Percentiles rank a stretch among this genome's conserved stretches.
These are phyloP conservation scores for Xanthoconium purpureum DNA, from an alignment of 768 basidiomycete genomes.

Conservation along the genomic window DNA sequence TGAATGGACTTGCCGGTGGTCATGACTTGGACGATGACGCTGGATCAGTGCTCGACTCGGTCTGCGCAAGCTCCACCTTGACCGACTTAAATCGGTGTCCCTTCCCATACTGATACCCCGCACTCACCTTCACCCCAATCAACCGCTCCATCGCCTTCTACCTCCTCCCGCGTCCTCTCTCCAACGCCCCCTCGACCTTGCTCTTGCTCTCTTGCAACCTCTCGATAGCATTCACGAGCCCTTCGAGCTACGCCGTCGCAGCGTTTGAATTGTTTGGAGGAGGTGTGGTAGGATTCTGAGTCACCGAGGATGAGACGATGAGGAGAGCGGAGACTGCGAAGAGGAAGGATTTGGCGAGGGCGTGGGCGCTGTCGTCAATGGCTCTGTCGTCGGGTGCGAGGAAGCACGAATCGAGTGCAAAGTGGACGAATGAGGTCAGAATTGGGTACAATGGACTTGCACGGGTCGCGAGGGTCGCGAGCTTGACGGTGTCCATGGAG, in stretches of 20 bases:
- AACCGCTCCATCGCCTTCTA: constrained; percentile 50
- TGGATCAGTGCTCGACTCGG: neutral
- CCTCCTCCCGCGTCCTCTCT: constrained; percentile 43
- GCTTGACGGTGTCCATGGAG: constrained; percentile 68
- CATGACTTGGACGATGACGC: constrained; percentile 5
- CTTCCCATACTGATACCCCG: constrained; percentile 52
- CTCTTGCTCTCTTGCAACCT: constrained; percentile 43
- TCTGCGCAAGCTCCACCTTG: constrained; percentile 39
- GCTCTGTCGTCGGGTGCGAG: constrained; percentile 57
- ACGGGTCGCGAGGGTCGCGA: constrained; percentile 71
- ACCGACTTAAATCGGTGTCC: constrained; percentile 53
- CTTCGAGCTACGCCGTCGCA: constrained; percentile 39
- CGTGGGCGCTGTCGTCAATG: constrained; percentile 82
- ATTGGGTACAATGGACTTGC: constrained; percentile 47
- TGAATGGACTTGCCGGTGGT: neutral
- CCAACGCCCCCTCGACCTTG: constrained; percentile 43
- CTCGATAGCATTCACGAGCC: constrained; percentile 43
- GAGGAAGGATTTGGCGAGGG: constrained; percentile 81
- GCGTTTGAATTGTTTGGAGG: constrained; percentile 66
- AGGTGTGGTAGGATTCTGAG: too few relatives aligned
- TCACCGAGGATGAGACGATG: constrained; percentile 76
- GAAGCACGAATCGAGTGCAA: neutral
- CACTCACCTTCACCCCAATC: constrained; percentile 52
- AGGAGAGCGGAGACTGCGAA: constrained; percentile 72
- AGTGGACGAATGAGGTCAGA: too few relatives aligned